Base-by-base conservation (phyloP, 2,329 filamentous ascomycete genomes). In the Talaromyces sp. region DNA sequence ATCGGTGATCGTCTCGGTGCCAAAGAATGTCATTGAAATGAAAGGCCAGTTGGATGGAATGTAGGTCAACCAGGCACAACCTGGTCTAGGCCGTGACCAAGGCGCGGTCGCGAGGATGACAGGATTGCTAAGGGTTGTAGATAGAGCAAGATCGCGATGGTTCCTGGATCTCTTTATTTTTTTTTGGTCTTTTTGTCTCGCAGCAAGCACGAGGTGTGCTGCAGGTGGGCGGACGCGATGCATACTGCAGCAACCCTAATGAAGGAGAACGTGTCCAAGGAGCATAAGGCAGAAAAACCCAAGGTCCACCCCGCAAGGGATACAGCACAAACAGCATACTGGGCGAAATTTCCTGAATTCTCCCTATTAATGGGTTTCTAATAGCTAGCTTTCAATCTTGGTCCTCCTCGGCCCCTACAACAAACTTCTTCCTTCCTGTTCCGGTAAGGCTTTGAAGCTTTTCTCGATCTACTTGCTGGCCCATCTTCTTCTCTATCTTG, bases 401-500 rank as follows among this genome's bases (percentile, higher is more conserved):
- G 63, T 90, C 84, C 71, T 89, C 86, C 75, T 79, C 80, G 81
- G 79, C 82, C 77, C 81, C 89, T 79, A 96, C 88, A 79, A 88
- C 93, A 80, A 98, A 92, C 82, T 91, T 96, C 77, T 89, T 92
- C 71, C 93, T 77, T 62, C 89, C 90, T 71, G 85, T 85, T 69
- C 89, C 90, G 65, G 89, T 93, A 71, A 98, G 87, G 75, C 91
- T 88, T 78, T 96, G 91, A 71, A 96, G 81, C 68, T 90, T 90
- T 70, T 98, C 89, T 79, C 93, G 95, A 79, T 96, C 90, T 74
- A 90, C 86, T 79, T 98, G 93, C 63, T 88, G 86, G 64, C 90
- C 90, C 71, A 96, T 89, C 83, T 97, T 99, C 83, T 90, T 90
- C 78, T 96, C 91, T 89, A 99, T 96, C 80, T 91, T 93, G 74